Base-by-base conservation (phyloP, 1,139 yeast genomes). In the Cylindricascospora bacillispora region DNA sequence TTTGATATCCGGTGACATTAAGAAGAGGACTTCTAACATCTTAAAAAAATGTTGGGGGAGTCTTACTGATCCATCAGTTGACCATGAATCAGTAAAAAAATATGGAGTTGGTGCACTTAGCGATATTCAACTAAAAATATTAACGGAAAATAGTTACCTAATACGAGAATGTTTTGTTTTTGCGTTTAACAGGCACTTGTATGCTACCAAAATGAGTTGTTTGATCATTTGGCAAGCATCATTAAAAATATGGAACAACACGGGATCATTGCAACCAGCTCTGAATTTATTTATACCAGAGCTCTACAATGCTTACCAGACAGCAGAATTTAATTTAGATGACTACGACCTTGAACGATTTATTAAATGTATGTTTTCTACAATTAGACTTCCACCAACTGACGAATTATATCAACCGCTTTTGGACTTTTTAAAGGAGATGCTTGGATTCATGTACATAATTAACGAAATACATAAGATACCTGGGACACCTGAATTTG, bases 401-500 rank as follows among this genome's bases (percentile, higher is more conserved):
- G 92, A 80, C 51, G 80, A 68, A 35, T 76, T 82, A 1, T 72
- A 65, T 41, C 56, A 57, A 1, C 57, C 70, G 27, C 62, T 78
- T 28, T 57, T 65, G 38, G 58, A 59, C 28, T 70, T 76, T 33
- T 61, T 77, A 36, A 67, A 67, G 35, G 73, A 70, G 33, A 51
- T 81, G 25, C 54, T 73, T 22, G 77, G 73, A 20, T 80, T 82
- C 54, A 57, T 82, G 38, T 70, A 67, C 32, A 71, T 75, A 14
- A 64, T 80, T 46, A 65, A 73, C 37, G 83, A 80, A 45, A 68
- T 79, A 44, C 70, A 70, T 41, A 68, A 70, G 40, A 82, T 83
- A 34, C 94, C 95, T 13, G 68, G 67, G 29, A 89, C 86, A 13
- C 75, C 76, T 27, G 93, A 83, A 45, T 83, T 78, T 54, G 89